Evolutionary conservation across 495 filamentous ascomycete species (phyloP).

Genomic region (Letharia columbiana): DNA sequence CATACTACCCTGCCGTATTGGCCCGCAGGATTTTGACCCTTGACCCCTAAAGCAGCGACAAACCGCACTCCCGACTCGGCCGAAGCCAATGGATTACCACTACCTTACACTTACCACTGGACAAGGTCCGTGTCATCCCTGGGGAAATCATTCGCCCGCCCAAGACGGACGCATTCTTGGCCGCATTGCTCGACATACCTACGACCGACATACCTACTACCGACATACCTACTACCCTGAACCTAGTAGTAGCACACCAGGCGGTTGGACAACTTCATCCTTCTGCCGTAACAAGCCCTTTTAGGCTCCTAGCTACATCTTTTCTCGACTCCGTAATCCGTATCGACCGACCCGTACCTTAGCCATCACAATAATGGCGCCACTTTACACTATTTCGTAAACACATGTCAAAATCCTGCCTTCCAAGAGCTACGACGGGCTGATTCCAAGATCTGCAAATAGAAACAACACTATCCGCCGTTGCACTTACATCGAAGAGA

Average conservation of each 20-base stretch:
- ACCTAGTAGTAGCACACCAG: neutral
- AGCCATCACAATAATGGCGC: no score
- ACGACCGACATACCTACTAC: no score
- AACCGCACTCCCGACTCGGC: neutral
- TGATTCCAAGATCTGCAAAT: neutral
- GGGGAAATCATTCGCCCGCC: constrained; percentile 4
- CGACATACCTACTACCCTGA: no score
- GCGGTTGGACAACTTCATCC: constrained; percentile 7
- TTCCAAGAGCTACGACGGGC: neutral
- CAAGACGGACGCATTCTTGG: neutral
- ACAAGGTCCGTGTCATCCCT: constrained; percentile 13
- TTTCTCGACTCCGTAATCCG: no score
- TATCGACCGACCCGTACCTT: no score
- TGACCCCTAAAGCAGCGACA: constrained; percentile 11
- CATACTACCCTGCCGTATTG: neutral
- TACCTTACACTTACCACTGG: no score
- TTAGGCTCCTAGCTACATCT: no score
- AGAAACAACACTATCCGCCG: neutral
- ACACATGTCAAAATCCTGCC: neutral
- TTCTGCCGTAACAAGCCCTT: neutral
- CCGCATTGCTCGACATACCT: no score
- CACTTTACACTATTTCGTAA: neutral
- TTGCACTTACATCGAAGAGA: neutral
- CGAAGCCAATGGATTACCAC: neutral
- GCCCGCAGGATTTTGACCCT: no score